Conservation (phyloP, 768 basidiomycete genomes). For the Amanita brunnescens region DNA sequence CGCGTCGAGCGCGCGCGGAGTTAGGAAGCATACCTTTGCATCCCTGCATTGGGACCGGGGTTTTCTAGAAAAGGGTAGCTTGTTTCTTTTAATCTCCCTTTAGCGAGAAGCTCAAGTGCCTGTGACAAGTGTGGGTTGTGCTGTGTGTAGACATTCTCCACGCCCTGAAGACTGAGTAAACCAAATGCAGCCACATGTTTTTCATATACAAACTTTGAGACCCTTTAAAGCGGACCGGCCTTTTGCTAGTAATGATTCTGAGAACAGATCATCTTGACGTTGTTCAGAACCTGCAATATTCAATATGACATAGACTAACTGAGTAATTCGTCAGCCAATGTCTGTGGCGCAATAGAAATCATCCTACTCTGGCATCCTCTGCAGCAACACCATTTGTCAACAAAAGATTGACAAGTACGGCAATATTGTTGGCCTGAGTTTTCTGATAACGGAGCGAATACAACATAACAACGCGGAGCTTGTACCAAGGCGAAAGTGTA, state of each 20-base stretch:
- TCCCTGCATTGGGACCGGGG: constrained; percentile 51
- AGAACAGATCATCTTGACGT: constrained; percentile 94
- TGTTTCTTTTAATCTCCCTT: constrained; percentile 76
- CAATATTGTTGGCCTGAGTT: constrained; percentile 72
- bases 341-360: constrained; percentile 3
- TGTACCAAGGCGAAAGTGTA: constrained; percentile 66
- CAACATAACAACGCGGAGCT: constrained; percentile 83
- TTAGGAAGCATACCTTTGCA: constrained; percentile 50
- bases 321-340: constrained; percentile 11
- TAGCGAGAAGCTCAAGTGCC: constrained; percentile 84
- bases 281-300: constrained; percentile 94
- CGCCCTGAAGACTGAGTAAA: constrained; percentile 53
- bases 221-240: constrained; percentile 94
- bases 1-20: neutral
- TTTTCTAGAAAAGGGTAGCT: constrained; percentile 83
- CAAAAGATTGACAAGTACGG: constrained; percentile 64
- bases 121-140: constrained; percentile 90
- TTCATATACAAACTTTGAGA: constrained; percentile 53
- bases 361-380: constrained; percentile 56
- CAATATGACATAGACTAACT: constrained; percentile 90
- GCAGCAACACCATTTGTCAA: constrained; percentile 66
- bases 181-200: neutral
- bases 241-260: constrained; percentile 88
- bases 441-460: constrained; percentile 96
- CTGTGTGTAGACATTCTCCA: constrained; percentile 98